Conservation (phyloP, 2,329 filamentous ascomycete genomes). For the Niveomyces coronatus region DNA sequence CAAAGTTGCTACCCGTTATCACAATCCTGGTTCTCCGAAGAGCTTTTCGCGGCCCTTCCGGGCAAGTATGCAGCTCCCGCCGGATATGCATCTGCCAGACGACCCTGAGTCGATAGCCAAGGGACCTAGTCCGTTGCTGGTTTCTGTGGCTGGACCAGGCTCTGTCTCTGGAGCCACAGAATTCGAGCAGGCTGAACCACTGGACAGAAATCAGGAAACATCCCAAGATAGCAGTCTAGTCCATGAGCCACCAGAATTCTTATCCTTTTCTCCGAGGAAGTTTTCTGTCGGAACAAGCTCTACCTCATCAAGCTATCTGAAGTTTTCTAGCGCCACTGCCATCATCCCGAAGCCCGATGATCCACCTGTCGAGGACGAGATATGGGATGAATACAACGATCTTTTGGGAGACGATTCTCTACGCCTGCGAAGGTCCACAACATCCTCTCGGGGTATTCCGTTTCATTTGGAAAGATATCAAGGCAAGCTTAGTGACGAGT, state of each 20-base stretch:
- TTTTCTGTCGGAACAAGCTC: conserved; percentile 54
- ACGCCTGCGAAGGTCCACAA: conserved; percentile 38
- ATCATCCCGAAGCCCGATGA: conserved; percentile 52
- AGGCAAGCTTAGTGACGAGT: conserved; percentile 24
- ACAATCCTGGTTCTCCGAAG: conserved; percentile 57
- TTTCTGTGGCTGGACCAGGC: conserved; percentile 29
- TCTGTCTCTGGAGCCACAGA: too few species aligned
- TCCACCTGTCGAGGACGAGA: conserved; percentile 67
- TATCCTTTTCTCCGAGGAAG: conserved; percentile 64
- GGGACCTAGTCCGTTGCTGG: conserved; percentile 35
- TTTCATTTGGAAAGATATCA: conserved; percentile 45
- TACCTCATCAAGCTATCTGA: conserved; percentile 54
- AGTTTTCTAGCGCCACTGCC: conserved; percentile 51
- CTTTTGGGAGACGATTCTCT: conserved; percentile 56
- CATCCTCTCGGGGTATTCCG: conserved; percentile 45
- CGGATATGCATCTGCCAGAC: conserved; percentile 18
- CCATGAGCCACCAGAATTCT: too few species aligned
- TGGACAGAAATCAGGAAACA: conserved; percentile 21
- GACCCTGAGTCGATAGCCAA: conserved; percentile 34
- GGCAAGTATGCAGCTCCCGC: conserved; percentile 33
- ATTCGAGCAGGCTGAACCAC: conserved; percentile 25
- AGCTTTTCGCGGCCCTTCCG: conserved; percentile 82
- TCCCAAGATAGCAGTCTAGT: too few species aligned
- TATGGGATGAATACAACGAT: conserved; percentile 93
- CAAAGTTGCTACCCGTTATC: conserved; percentile 60